These are phyloP conservation scores for Hypoxylon perforatum DNA, from an alignment of 495 filamentous ascomycete species.

Conservation along the genomic window DNA sequence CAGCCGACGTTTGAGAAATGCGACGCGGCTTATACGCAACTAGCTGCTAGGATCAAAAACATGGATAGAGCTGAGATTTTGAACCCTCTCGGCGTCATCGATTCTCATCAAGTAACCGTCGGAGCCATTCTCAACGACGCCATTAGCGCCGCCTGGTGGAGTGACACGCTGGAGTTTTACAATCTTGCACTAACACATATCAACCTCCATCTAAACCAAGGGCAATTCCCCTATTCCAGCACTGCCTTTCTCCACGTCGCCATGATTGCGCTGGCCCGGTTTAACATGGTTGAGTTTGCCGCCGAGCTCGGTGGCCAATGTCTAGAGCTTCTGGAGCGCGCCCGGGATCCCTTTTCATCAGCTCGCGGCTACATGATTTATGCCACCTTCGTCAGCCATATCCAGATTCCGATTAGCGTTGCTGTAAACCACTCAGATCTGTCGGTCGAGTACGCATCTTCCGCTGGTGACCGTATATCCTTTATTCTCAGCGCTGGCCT, in stretches of 20 bases:
- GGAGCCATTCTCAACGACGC: slow-evolving; percentile 82
- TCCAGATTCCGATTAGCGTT: slow-evolving; percentile 70
- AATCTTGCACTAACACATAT: slow-evolving; percentile 78
- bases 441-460: slow-evolving; percentile 75
- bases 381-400: slow-evolving; percentile 77
- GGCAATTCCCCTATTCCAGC: slow-evolving; percentile 77
- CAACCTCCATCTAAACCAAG: slow-evolving; percentile 71
- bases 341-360: slow-evolving; percentile 73
- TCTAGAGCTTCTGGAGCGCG: slow-evolving; percentile 72
- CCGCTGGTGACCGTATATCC: slow-evolving; percentile 78
- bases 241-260: slow-evolving; percentile 80
- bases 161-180: slow-evolving; percentile 78
- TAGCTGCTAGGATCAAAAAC: slow-evolving; percentile 68
- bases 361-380: slow-evolving; percentile 78
- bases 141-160: slow-evolving; percentile 85
- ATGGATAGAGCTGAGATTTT: slow-evolving; percentile 67
- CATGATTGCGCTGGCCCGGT: slow-evolving; percentile 76
- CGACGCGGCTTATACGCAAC: slow-evolving; percentile 72
- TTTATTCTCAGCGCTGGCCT: slow-evolving; percentile 79
- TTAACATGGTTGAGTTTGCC: slow-evolving; percentile 77
- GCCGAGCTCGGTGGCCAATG: slow-evolving; percentile 71
- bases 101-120: slow-evolving; percentile 69
- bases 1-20: slow-evolving; percentile 77
- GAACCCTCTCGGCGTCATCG: slow-evolving; percentile 60
- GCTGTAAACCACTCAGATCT: slow-evolving; percentile 71